Base-by-base conservation (phyloP, 495 filamentous ascomycete genomes). In the Aspergillus baeticus region DNA sequence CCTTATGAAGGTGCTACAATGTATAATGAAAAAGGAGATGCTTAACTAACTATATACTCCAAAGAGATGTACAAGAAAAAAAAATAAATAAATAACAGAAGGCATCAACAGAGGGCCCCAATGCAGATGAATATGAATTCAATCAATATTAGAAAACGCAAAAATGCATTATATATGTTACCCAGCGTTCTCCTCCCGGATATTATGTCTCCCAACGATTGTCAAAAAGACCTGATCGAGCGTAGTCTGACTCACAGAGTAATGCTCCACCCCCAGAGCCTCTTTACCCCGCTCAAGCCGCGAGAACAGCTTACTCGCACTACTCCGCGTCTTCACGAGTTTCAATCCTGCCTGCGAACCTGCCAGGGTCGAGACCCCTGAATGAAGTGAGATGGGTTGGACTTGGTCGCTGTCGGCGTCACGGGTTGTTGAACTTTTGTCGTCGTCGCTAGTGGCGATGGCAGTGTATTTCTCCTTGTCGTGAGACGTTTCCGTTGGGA, bases 211-310 rank as follows among this genome's bases (percentile, higher is more conserved):
- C 15, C 84, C 83, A 0, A 94, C 89, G 58, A 95, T 91, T 36
- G 73, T 83, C 73, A 96, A 72, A 70, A 96, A 96, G 0, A 95
- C 90, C 74, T 94, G 87, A 70, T 95, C 91, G 55, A 95, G 76
- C 33, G 89, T 92, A 46, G 89, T 91, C 57, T 87, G 88, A 43
- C 81, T 86, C 59, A 92, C 88, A 42, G 85, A 87, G 66, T 88
- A 95, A 66, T 90, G 88, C 72, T 88, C 86, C 23, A 94, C 76
- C 0, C 88, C 87, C 41, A 93, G 63, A 15, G 67, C 68, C 23
- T 83, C 74, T 62, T 84, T 88, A 45, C 83, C 72, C 60, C 79
- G 80, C 69, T 96, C 91, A 0, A 96, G 76, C 34, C 80, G 57
- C 29, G 84, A 81, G 61, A 95, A 91, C 34, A 94, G 72, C 4